Percentiles rank a stretch among this genome's conserved stretches.
These are phyloP conservation scores for Aphanoascus verrucosus DNA, from an alignment of 2,329 filamentous ascomycete genomes.

Conservation along the genomic window DNA sequence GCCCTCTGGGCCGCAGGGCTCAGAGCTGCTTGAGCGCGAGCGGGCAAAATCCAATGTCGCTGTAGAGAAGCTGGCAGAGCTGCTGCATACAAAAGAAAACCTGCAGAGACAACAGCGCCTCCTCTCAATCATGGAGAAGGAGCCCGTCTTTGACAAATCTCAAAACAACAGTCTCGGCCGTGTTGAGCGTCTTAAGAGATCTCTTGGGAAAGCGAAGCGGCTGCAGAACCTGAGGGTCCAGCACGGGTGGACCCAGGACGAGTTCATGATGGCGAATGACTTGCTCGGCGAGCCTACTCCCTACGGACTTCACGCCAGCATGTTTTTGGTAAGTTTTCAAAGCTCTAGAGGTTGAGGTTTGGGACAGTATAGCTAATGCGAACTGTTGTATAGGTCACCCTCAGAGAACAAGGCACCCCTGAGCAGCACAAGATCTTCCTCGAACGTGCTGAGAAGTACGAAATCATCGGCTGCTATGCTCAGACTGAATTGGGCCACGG, in stretches of 20 bases:
- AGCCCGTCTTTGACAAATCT: constrained; percentile 66
- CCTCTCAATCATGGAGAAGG: constrained; percentile 52
- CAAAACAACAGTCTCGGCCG: constrained; percentile 66
- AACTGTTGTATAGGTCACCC: constrained; percentile 43
- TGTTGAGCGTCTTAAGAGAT: constrained; percentile 56
- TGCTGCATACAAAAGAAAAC: constrained; percentile 57
- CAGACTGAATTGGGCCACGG: constrained; percentile 74
- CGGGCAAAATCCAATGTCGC: constrained; percentile 56
- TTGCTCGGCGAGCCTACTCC: constrained; percentile 63
- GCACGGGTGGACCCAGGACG: constrained; percentile 57
- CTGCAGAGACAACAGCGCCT: constrained; percentile 52
- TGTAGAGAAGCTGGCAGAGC: constrained; percentile 55
- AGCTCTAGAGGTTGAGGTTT: not conserved
- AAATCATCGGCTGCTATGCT: constrained; percentile 68
- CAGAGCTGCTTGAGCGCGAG: constrained; percentile 58
- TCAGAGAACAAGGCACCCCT: constrained; percentile 59
- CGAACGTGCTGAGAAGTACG: constrained; percentile 55
- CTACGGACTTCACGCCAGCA: constrained; percentile 60
- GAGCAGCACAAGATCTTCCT: constrained; percentile 66
- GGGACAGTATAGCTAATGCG: not conserved
- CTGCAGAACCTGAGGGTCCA: constrained; percentile 55
- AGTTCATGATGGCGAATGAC: constrained; percentile 54
- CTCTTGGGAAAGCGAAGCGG: constrained; percentile 60
- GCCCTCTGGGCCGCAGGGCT: constrained; percentile 56
- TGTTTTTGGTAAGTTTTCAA: constrained; percentile 50